These are phyloP conservation scores for Pseudopyrenochaeta lycopersici DNA, from an alignment of 2,329 filamentous ascomycete genomes.

Conservation along the genomic window DNA sequence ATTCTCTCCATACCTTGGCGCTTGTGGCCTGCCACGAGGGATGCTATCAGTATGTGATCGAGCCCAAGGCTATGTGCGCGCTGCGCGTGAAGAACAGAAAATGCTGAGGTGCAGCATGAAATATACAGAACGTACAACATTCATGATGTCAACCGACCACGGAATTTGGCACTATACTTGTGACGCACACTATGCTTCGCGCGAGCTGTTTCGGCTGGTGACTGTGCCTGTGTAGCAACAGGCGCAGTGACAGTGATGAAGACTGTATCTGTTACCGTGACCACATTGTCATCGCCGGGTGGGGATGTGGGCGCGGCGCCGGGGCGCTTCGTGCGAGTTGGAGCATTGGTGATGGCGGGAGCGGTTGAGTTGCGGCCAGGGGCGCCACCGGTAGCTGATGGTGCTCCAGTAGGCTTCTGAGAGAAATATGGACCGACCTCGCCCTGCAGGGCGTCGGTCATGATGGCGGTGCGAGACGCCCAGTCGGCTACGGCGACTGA, in stretches of 20 bases:
- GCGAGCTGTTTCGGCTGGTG: constrained; percentile 4
- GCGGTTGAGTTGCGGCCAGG: constrained; percentile 8
- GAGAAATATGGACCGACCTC: constrained; percentile 40
- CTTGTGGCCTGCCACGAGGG: constrained; percentile 15
- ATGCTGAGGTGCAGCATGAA: not conserved
- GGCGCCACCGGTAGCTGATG: constrained; percentile 8
- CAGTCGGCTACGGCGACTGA: constrained; percentile 51
- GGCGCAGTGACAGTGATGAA: constrained; percentile 37
- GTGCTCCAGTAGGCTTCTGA: constrained; percentile 13
- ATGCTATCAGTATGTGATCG: not conserved
- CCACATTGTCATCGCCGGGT: constrained; percentile 14
- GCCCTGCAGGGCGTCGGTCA: constrained; percentile 35
- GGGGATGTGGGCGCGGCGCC: constrained; percentile 15
- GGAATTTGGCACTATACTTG: constrained; percentile 36
- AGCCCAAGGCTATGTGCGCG: not conserved
- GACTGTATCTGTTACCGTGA: constrained; percentile 38
- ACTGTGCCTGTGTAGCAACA: constrained; percentile 7
- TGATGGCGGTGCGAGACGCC: constrained; percentile 51
- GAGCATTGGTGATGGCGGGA: constrained; percentile 20
- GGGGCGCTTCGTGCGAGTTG: constrained; percentile 24
- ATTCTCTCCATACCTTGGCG: not conserved
- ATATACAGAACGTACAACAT: not conserved
- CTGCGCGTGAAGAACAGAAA: constrained; percentile 2
- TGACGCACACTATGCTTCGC: constrained; percentile 11
- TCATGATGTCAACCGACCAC: constrained; percentile 16